phyloP scores from a whole-genome alignment of 257 asterid species.

The Solanum stenotomum region DNA sequence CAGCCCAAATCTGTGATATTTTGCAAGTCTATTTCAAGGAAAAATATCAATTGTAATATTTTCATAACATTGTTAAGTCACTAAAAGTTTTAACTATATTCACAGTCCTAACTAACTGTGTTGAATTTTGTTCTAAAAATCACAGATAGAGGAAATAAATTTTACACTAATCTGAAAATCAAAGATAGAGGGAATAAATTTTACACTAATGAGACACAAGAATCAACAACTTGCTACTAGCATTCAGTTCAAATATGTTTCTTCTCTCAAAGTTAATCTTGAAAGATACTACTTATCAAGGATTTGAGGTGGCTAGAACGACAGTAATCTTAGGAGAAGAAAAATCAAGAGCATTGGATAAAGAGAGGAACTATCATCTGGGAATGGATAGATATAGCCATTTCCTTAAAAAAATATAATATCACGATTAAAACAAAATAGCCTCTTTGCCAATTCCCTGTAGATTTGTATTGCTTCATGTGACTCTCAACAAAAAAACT shows the following conservation, averaged over 20 bases:
- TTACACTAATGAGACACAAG: background rate
- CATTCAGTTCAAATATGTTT: background rate
- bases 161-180: background rate
- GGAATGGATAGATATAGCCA: background rate
- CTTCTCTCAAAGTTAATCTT: background rate
- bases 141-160: background rate
- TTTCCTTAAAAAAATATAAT: background rate
- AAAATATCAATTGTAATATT: background rate
- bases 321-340: background rate
- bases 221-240: background rate
- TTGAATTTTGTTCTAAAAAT: background rate
- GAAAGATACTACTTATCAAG: background rate
- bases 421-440: background rate
- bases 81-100: background rate
- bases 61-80: background rate
- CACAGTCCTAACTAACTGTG: background rate
- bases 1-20: background rate
- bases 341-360: background rate
- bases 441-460: background rate
- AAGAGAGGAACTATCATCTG: background rate
- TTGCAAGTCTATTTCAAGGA: background rate
- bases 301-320: background rate
- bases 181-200: background rate
- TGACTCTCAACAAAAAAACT: background rate
- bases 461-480: background rate